Evolutionary conservation across 805 yeast genomes (phyloP).

Genomic region (Kodamaea fukazawae): DNA sequence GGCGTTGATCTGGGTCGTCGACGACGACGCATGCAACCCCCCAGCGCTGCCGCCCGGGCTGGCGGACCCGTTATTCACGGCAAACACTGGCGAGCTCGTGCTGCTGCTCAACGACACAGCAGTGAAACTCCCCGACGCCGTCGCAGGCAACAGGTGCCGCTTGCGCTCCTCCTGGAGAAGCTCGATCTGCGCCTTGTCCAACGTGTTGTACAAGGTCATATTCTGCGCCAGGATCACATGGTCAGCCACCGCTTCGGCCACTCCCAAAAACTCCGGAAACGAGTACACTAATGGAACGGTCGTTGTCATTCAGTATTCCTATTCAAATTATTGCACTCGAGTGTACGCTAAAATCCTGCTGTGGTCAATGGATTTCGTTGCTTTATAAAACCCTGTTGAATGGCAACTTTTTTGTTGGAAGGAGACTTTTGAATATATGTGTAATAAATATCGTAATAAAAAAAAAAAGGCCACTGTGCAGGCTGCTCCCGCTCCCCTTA

Average conservation of each 20-base stretch:
- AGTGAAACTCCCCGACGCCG: slow-evolving; percentile 8
- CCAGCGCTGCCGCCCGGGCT: not conserved
- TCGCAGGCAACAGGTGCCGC: slow-evolving; percentile 13
- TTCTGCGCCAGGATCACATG: slow-evolving; percentile 90
- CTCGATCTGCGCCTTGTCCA: slow-evolving; percentile 33
- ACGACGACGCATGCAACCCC: slow-evolving; percentile 7
- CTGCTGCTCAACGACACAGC: slow-evolving; percentile 16
- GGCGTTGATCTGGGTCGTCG: slow-evolving; percentile 15
- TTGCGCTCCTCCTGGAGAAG: slow-evolving; percentile 27
- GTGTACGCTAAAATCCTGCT: not conserved
- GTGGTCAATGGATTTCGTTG: not conserved
- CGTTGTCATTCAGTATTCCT: slow-evolving; percentile 63
- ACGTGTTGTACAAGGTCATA: slow-evolving; percentile 50
- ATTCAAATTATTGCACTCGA: not conserved
- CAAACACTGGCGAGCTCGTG: slow-evolving; percentile 12
- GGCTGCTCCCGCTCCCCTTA: no score
- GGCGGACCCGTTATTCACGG: slow-evolving; percentile 9
- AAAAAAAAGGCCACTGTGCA: no score
- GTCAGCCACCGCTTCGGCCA: slow-evolving; percentile 96
- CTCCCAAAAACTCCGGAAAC: slow-evolving; percentile 84
- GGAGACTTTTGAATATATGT: no score
- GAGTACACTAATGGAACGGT: slow-evolving; percentile 93
- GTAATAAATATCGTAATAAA: no score
- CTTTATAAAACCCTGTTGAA: not conserved
- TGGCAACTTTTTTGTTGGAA: slow-evolving; percentile 1